phyloP scores from a whole-genome alignment of 1,284 basidiomycete species.

The Ceratobasidium sp. region DNA sequence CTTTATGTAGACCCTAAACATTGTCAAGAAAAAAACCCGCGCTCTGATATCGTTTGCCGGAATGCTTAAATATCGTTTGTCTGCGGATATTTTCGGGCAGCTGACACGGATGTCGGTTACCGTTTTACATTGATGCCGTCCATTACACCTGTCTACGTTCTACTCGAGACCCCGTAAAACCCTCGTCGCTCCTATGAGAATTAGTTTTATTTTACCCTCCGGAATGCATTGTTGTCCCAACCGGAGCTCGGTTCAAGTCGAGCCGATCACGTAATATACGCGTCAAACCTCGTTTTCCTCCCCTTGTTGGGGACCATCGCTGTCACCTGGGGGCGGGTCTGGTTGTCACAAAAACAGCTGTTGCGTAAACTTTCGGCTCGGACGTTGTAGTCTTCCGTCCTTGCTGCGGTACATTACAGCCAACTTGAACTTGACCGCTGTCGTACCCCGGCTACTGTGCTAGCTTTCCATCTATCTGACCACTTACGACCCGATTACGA shows the following conservation, averaged over 20 bases:
- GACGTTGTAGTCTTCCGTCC: not conserved
- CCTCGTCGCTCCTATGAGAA: too few relatives aligned
- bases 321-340: not conserved
- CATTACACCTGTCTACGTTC: constrained; percentile 17
- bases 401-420: not conserved
- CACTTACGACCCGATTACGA: not conserved
- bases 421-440: not conserved
- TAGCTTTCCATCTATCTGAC: not conserved
- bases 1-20: constrained; percentile 64
- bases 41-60: constrained; percentile 90
- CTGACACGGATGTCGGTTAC: constrained; percentile 57
- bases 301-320: not conserved
- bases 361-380: not conserved
- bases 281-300: not conserved
- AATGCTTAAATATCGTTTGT: constrained; percentile 87
- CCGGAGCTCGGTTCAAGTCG: not conserved
- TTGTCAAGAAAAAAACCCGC: constrained; percentile 76
- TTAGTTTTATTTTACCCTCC: not conserved
- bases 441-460: not conserved
- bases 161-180: not conserved
- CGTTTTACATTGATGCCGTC: constrained; percentile 49
- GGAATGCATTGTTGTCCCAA: not conserved
- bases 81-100: constrained; percentile 91
- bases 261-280: constrained; percentile 11
- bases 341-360: not conserved